These are phyloP conservation scores for Lasiodiplodia gonubiensis DNA, from an alignment of 2,329 filamentous ascomycete genomes.

Conservation along the genomic window DNA sequence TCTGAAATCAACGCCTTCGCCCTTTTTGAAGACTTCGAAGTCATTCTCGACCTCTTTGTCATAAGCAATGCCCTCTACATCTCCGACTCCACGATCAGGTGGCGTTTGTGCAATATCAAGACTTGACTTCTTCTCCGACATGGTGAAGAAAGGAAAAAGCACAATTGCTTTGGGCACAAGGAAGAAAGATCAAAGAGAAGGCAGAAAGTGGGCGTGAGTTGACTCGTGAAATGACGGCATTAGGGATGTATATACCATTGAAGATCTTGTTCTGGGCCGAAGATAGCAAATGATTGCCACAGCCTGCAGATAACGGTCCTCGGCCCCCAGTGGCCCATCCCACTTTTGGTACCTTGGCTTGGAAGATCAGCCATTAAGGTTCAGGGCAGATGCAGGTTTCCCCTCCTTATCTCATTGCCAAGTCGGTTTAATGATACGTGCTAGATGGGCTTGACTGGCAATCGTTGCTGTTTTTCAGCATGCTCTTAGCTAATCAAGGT, in stretches of 20 bases:
- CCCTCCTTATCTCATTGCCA: constrained; percentile 15
- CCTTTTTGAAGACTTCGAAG: constrained; percentile 58
- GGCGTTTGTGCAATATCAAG: constrained; percentile 26
- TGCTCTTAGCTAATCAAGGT: neutral
- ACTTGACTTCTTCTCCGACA: constrained; percentile 29
- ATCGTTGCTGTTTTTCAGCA: neutral
- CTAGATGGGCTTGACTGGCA: neutral
- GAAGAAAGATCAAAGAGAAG: neutral
- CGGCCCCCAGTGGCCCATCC: neutral
- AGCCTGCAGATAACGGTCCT: constrained; percentile 4
- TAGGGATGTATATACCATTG: neutral
- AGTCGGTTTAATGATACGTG: neutral
- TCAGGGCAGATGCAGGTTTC: neutral
- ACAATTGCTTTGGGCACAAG: neutral
- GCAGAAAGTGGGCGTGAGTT: neutral
- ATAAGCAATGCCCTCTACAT: constrained; percentile 29
- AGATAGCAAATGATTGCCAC: neutral
- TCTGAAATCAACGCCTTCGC: constrained; percentile 58
- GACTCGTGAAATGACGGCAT: neutral
- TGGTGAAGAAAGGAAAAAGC: neutral
- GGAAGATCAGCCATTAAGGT: neutral
- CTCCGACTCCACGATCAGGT: constrained; percentile 28
- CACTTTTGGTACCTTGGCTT: constrained; percentile 17
- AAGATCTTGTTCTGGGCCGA: neutral
- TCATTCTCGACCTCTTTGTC: constrained; percentile 35